Evolutionary conservation across 768 basidiomycete species (phyloP).

Genomic region (Trametes cinnabarina): DNA sequence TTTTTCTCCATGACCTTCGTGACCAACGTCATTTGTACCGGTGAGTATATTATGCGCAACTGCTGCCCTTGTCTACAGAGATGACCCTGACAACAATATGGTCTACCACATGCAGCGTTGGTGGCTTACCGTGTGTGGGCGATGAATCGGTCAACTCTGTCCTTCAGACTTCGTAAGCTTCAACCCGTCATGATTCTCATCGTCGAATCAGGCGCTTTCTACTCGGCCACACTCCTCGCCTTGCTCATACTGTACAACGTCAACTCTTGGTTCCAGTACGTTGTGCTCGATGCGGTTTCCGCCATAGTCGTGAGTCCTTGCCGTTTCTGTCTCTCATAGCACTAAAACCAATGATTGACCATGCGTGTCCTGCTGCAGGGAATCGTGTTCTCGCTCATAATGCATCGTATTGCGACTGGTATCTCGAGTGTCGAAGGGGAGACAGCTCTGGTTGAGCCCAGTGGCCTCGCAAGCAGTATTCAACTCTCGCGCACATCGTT

Average conservation of each 20-base stretch:
- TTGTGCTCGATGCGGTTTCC: slow-evolving; percentile 36
- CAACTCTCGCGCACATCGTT: slow-evolving; percentile 1
- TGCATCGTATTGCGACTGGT: slow-evolving; percentile 38
- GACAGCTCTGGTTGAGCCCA: neutral
- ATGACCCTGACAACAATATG: neutral
- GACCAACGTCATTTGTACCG: slow-evolving; percentile 39
- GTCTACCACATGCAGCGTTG: no score
- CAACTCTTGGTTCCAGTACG: slow-evolving; percentile 38
- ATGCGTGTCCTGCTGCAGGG: slow-evolving; percentile 17
- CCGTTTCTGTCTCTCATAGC: neutral
- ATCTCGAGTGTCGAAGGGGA: slow-evolving; percentile 21
- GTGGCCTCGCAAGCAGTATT: neutral
- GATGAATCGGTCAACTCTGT: slow-evolving; percentile 29
- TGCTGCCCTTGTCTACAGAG: neutral
- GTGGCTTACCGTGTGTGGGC: slow-evolving; percentile 37
- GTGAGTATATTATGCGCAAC: slow-evolving; percentile 24
- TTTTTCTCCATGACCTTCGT: slow-evolving; percentile 40
- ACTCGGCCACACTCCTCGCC: slow-evolving; percentile 34
- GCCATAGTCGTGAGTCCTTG: slow-evolving; percentile 3
- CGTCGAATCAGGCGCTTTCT: slow-evolving; percentile 40
- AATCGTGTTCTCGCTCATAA: slow-evolving; percentile 40
- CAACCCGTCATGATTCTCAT: slow-evolving; percentile 36
- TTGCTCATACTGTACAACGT: slow-evolving; percentile 35
- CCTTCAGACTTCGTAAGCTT: slow-evolving; percentile 27
- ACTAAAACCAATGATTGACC: neutral